Conservation (phyloP, 148 eudicot genomes). For the Dianthus caryophyllus region DNA sequence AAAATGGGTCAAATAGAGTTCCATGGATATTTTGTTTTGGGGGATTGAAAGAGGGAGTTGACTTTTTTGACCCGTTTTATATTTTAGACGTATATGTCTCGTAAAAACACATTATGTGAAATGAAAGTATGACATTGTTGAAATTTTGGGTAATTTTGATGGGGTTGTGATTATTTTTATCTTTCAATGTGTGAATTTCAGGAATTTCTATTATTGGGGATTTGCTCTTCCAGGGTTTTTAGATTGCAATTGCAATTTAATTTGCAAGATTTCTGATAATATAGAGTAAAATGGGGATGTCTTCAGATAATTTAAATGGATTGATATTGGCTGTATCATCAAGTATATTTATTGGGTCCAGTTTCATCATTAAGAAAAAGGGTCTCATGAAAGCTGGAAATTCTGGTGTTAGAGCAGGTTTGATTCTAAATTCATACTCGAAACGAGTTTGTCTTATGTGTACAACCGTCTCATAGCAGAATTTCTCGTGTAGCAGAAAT, state of each 20-base stretch:
- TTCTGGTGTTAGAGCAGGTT: slow-evolving; percentile 79
- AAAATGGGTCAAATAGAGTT: too few relatives aligned
- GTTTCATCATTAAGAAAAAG: slow-evolving; percentile 89
- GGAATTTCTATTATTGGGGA: slow-evolving; percentile 13
- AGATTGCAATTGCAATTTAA: not conserved
- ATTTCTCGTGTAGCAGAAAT: too few relatives aligned
- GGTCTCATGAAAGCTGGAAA: slow-evolving; percentile 74
- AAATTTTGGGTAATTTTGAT: too few relatives aligned
- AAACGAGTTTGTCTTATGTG: too few relatives aligned
- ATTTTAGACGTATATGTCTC: too few relatives aligned
- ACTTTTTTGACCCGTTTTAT: too few relatives aligned
- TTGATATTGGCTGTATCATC: slow-evolving; percentile 75
- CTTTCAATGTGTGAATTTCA: not conserved
- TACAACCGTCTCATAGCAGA: too few relatives aligned
- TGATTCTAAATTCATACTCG: not conserved
- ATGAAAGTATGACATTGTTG: too few relatives aligned
- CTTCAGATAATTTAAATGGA: slow-evolving; percentile 64
- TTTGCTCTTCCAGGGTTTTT: slow-evolving; percentile 10
- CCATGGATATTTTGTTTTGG: too few relatives aligned
- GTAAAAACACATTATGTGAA: too few relatives aligned
- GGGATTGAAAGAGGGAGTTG: too few relatives aligned
- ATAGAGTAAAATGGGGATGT: slow-evolving; percentile 31
- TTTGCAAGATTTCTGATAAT: not conserved
- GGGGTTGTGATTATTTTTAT: not conserved
- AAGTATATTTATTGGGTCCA: slow-evolving; percentile 83